Conservation (phyloP, 2,329 filamentous ascomycete genomes). For the Malbranchea cinnamomea region DNA sequence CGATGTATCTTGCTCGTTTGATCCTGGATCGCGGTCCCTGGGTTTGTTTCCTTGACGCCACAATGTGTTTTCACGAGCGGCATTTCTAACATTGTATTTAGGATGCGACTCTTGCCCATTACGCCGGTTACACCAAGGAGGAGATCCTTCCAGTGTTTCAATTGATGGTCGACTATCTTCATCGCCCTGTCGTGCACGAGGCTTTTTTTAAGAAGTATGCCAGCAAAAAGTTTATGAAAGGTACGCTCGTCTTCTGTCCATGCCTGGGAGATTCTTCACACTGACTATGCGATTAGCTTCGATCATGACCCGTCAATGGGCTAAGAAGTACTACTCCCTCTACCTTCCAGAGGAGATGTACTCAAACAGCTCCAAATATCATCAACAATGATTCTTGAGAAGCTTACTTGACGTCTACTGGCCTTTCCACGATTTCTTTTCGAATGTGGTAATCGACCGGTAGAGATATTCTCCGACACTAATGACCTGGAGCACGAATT, state of each 20-base stretch:
- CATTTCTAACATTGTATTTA: conserved; percentile 20
- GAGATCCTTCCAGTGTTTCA: conserved; percentile 86
- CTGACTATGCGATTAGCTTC: conserved; percentile 47
- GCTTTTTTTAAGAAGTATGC: conserved; percentile 99
- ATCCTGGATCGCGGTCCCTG: conserved; percentile 85
- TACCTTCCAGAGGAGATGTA: conserved; percentile 23
- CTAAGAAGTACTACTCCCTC: conserved; percentile 53
- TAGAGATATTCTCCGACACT: too few relatives aligned
- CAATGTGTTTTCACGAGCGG: not conserved
- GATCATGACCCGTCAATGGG: conserved; percentile 82
- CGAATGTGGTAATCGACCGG: too few relatives aligned
- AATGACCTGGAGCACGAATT: conserved; percentile 13
- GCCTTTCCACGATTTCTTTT: too few relatives aligned
- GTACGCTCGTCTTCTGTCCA: conserved; percentile 37
- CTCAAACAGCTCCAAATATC: conserved; percentile 20
- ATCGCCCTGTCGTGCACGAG: conserved; percentile 77
- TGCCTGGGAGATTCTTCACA: not conserved
- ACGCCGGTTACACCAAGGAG: conserved; percentile 82
- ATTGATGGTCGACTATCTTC: conserved; percentile 93
- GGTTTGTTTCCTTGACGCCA: conserved; percentile 46
- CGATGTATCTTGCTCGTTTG: conserved; percentile 87
- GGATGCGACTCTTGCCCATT: conserved; percentile 77
- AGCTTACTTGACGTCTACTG: too few relatives aligned
- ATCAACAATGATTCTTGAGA: conserved; percentile 16
- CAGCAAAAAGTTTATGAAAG: conserved; percentile 98